Conservation (phyloP, 257 asterid genomes). For the Phtheirospermum japonicum region DNA sequence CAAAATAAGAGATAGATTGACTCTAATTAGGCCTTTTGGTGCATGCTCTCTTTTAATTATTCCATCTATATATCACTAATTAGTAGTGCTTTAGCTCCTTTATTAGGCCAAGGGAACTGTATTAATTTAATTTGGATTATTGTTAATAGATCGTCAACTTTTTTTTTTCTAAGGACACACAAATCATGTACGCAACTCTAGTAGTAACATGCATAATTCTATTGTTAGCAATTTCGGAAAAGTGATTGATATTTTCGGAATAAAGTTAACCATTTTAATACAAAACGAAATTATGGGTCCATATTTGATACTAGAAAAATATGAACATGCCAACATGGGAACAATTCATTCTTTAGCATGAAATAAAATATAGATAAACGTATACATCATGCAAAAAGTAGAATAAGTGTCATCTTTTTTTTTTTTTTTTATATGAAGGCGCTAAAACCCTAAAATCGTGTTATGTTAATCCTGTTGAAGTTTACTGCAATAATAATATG, state of each 20-base stretch:
- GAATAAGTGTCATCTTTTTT: not conserved
- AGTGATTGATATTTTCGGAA: conserved; percentile 15
- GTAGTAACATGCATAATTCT: conserved; percentile 1
- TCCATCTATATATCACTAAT: no score
- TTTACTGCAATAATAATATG: no score
- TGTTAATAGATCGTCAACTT: not conserved
- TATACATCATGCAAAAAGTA: not conserved
- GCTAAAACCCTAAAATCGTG: no score
- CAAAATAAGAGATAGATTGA: no score
- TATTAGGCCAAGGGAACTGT: no score
- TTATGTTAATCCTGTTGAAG: no score
- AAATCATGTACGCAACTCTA: not conserved
- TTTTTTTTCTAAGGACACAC: not conserved
- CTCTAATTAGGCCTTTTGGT: no score
- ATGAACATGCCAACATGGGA: conserved; percentile 8
- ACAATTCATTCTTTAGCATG: not conserved
- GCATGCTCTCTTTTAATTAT: no score
- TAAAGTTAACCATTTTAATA: conserved; percentile 13
- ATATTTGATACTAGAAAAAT: not conserved
- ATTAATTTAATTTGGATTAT: no score
- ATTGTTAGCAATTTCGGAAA: not conserved
- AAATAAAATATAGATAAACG: no score
- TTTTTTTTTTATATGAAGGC: no score
- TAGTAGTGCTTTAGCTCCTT: no score
- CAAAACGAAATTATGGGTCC: not conserved